Percentiles rank a stretch among this genome's conserved stretches.
Evolutionary conservation across 1,284 basidiomycete species (phyloP).

Genomic region (Sanghuangporus weigelae): DNA sequence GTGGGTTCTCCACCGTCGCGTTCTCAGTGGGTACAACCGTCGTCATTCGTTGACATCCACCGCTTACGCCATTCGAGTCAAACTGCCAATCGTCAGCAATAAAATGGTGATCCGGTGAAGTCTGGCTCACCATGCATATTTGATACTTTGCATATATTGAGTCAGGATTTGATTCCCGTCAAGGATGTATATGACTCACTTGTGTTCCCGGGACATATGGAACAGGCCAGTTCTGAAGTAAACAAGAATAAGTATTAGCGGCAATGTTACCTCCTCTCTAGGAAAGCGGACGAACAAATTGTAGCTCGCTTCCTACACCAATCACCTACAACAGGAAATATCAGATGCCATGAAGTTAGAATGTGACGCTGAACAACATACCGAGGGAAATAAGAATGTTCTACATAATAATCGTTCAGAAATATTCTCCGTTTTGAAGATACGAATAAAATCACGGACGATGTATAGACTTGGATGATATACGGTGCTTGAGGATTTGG

Average conservation of each 20-base stretch:
- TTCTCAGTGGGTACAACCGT: slow-evolving; percentile 42
- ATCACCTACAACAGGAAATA: slow-evolving; percentile 28
- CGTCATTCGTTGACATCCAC: slow-evolving; percentile 54
- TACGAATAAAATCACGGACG: slow-evolving; percentile 33
- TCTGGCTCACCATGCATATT: slow-evolving; percentile 52
- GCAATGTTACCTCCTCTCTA: not conserved
- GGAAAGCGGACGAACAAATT: slow-evolving; percentile 36
- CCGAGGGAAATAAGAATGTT: slow-evolving; percentile 41
- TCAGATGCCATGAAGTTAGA: not conserved
- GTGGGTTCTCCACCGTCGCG: slow-evolving; percentile 26
- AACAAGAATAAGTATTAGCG: not conserved
- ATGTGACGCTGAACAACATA: not conserved
- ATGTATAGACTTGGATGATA: slow-evolving; percentile 56
- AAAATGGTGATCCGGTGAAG: not conserved
- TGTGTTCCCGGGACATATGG: slow-evolving; percentile 53
- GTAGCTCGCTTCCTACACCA: slow-evolving; percentile 39
- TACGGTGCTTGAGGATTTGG: slow-evolving; percentile 53
- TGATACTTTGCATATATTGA: slow-evolving; percentile 38
- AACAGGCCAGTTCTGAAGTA: slow-evolving; percentile 45
- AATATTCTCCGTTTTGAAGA: not conserved
- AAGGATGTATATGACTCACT: slow-evolving; percentile 26
- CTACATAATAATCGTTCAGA: not conserved
- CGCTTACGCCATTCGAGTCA: slow-evolving; percentile 47
- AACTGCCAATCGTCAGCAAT: slow-evolving; percentile 31
- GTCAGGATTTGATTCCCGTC: slow-evolving; percentile 7